A percentile compares a stretch with the other conserved stretches of the same genome.
phyloP scores from a whole-genome alignment of 2,329 filamentous ascomycete genomes.

The Calonectria leucothoes region DNA sequence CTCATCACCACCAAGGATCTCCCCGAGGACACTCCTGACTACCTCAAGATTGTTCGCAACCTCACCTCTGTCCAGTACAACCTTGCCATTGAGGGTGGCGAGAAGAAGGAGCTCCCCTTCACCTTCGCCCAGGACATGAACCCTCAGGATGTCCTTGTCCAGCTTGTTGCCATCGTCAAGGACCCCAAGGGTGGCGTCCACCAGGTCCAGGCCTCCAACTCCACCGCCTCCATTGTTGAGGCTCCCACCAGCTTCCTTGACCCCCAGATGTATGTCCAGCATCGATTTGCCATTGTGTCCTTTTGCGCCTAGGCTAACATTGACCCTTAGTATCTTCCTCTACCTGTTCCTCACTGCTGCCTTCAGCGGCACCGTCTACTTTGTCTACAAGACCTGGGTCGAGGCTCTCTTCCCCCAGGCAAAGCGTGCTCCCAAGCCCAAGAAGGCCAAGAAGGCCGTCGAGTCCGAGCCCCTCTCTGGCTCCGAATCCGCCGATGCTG shows the following conservation, averaged over 20 bases:
- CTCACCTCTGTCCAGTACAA: constrained; percentile 82
- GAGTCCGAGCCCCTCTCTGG: constrained; percentile 74
- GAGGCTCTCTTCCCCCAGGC: constrained; percentile 94
- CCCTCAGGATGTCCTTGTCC: constrained; percentile 86
- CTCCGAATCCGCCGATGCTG: constrained; percentile 76
- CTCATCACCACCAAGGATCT: constrained; percentile 70
- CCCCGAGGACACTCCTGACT: constrained; percentile 57
- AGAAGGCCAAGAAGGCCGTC: constrained; percentile 74
- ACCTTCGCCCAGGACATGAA: constrained; percentile 91
- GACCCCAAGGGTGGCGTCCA: constrained; percentile 76
- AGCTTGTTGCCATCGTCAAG: constrained; percentile 79
- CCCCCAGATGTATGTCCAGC: constrained; percentile 85
- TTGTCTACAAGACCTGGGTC: constrained; percentile 99
- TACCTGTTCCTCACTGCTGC: constrained; percentile 88
- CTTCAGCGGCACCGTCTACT: constrained; percentile 87
- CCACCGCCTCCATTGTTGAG: constrained; percentile 88
- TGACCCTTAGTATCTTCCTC: constrained; percentile 85
- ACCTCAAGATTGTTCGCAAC: constrained; percentile 79
- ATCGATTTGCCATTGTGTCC: not conserved
- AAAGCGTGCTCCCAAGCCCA: constrained; percentile 72
- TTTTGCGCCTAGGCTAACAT: not conserved
- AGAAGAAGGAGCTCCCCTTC: constrained; percentile 82
- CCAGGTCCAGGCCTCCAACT: constrained; percentile 84
- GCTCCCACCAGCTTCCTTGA: constrained; percentile 92
- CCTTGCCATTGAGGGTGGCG: constrained; percentile 78